Percentiles rank a stretch among this genome's conserved stretches.
These are phyloP conservation scores for Mrakia blollopis DNA, from an alignment of 768 basidiomycete species.

Conservation along the genomic window DNA sequence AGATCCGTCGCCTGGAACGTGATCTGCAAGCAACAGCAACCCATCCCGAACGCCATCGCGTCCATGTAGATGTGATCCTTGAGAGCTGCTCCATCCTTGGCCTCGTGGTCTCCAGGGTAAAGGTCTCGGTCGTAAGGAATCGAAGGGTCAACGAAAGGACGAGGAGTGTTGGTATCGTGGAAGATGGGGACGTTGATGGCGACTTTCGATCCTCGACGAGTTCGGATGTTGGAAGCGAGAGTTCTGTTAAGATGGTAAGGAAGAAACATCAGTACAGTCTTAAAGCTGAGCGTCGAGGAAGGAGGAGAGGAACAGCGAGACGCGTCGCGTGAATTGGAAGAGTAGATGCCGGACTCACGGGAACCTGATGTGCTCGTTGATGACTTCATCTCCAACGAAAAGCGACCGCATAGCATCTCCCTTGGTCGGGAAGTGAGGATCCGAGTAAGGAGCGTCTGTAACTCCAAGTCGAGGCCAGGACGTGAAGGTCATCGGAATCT, in stretches of 20 bases:
- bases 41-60: slow-evolving; percentile 99
- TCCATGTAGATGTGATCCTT: slow-evolving; percentile 93
- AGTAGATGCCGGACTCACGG: slow-evolving; percentile 62
- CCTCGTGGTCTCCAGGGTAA: slow-evolving; percentile 83
- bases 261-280: not conserved
- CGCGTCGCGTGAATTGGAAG: not conserved
- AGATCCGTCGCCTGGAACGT: slow-evolving; percentile 98
- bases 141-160: slow-evolving; percentile 86
- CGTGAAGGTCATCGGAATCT: slow-evolving; percentile 86
- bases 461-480: slow-evolving; percentile 91
- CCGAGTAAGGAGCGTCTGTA: slow-evolving; percentile 72
- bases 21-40: slow-evolving; percentile 93
- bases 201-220: slow-evolving; percentile 84
- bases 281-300: not conserved
- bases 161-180: slow-evolving; percentile 77
- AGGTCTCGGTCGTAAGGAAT: slow-evolving; percentile 79
- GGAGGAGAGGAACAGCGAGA: not conserved
- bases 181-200: slow-evolving; percentile 91
- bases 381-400: slow-evolving; percentile 91
- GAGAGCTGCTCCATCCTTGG: slow-evolving; percentile 80
- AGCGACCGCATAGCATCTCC: slow-evolving; percentile 86
- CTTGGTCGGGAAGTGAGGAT: slow-evolving; percentile 74
- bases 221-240: slow-evolving; percentile 92
- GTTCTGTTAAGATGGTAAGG: slow-evolving; percentile 56
- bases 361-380: slow-evolving; percentile 95